Conservation (phyloP, 768 basidiomycete species). For the Lactifluus volemus region DNA sequence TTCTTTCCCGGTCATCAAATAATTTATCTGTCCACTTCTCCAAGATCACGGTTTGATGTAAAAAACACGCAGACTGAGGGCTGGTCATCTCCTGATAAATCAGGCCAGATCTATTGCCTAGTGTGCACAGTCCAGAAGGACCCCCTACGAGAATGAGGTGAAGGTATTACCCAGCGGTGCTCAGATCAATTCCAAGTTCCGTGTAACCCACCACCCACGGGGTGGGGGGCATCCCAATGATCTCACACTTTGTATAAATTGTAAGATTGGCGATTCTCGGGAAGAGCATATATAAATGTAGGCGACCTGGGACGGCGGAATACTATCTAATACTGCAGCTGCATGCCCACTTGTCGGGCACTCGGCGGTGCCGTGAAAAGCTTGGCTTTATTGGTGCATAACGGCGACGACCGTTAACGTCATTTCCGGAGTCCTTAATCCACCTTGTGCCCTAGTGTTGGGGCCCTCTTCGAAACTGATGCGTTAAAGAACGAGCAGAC, state of each 20-base stretch:
- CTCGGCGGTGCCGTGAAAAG: not conserved
- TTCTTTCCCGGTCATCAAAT: not conserved
- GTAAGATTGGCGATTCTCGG: not conserved
- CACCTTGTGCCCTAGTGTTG: not conserved
- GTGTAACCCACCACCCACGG: too few relatives aligned
- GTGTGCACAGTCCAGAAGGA: not conserved
- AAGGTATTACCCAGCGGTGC: too few relatives aligned
- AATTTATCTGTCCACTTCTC: not conserved
- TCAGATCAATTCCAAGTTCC: too few relatives aligned
- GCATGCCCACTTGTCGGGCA: not conserved
- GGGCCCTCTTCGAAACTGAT: slow-evolving; percentile 2
- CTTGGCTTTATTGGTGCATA: not conserved
- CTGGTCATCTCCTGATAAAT: not conserved
- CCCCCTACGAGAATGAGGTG: not conserved
- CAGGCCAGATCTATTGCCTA: not conserved
- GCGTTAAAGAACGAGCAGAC: not conserved
- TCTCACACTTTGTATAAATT: not conserved
- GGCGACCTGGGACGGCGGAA: not conserved
- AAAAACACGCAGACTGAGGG: not conserved
- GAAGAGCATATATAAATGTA: not conserved
- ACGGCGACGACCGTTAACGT: not conserved
- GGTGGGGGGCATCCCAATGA: not conserved
- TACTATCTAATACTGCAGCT: not conserved
- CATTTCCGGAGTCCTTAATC: not conserved
- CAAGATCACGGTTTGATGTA: not conserved